Base-by-base conservation (phyloP, 495 filamentous ascomycete species). In the Cercophora scortea region DNA sequence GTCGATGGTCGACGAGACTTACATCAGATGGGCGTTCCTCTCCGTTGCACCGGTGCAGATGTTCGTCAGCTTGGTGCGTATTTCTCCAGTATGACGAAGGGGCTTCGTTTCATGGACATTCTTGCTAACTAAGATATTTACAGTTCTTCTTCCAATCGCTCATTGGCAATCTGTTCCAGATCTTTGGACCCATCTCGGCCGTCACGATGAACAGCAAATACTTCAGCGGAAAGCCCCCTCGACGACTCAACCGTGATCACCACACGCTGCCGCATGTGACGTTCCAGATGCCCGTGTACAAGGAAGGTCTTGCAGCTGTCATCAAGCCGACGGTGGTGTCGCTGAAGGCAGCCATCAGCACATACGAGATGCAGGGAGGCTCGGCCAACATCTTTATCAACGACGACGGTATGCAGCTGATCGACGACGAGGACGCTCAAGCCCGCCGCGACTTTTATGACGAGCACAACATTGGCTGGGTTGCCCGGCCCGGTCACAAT, bases 231-330 rank as follows among this genome's bases (percentile, higher is more conserved):
- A 64, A 66, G 16, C 49, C 73, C 9, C 79, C 82, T 0, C 69
- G 60, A 8, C 71, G 78, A 17, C 65, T 83, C n/a, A 61, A 68
- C 49, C 68, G 74, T 19, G 65, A 70, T 16, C 34, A 53, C 8
- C 58, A 65, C 35, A 41, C 45, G 11, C 69, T 86, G 17, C 85
- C 85, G 7, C 85, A 88, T 59, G 74, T 89, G 38, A 88, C 85
- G 5, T 84, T 88, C 53, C 85, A 89, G 64, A 82, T 82, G 71
- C 85, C 85, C 7, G 83, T 89, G 1, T 89, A 87, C 70, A 89
- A 86, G 59, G 86, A 89, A 65, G 83, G 84, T 42, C 69, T 89
- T 5, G 65, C 65, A 17, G 69, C 70, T 19, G 83, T 85, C 61
- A 85, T 87, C 49, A 69, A 71, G 49, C 83, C 83, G 4, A 85